Evolutionary conservation across 805 yeast species (phyloP).

Genomic region (Lachancea waltii): DNA sequence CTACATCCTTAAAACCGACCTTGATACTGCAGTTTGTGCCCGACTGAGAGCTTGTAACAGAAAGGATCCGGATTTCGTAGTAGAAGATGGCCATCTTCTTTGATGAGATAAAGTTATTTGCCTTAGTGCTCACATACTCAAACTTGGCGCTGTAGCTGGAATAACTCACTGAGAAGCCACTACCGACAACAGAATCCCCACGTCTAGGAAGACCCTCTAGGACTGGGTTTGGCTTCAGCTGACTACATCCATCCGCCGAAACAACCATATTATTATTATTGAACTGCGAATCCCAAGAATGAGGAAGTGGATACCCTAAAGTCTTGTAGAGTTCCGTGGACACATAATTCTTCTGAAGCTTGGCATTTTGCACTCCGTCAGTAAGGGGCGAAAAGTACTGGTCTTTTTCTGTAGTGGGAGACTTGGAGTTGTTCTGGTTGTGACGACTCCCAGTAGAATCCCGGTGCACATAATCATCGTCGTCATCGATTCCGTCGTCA

Average conservation of each 20-base stretch:
- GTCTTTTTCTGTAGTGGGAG: background rate
- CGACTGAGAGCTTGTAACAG: conserved; percentile 24
- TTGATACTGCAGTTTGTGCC: conserved; percentile 25
- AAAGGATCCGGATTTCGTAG: conserved; percentile 25
- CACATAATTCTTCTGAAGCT: conserved; percentile 17
- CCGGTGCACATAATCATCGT: background rate
- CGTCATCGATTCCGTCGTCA: conserved; percentile 1
- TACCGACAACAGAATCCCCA: conserved; percentile 16
- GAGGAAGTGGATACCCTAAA: conserved; percentile 27
- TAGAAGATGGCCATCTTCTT: conserved; percentile 25
- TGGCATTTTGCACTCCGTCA: conserved; percentile 10
- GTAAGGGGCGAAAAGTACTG: conserved; percentile 8
- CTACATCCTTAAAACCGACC: conserved; percentile 23
- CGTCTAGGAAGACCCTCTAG: conserved; percentile 22
- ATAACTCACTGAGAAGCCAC: conserved; percentile 14
- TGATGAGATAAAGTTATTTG: conserved; percentile 23
- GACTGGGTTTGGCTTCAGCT: conserved; percentile 23
- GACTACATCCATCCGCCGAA: conserved; percentile 27
- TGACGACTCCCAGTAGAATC: conserved; percentile 1
- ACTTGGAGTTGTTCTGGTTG: conserved; percentile 6
- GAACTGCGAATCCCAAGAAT: conserved; percentile 24
- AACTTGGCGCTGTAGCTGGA: conserved; percentile 13
- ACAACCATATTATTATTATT: conserved; percentile 21
- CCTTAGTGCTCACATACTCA: conserved; percentile 27
- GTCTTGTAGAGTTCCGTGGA: conserved; percentile 22